These are phyloP conservation scores for Hepatocystis sp. DNA, from an alignment of 169 alveolate species.

Conservation along the genomic window DNA sequence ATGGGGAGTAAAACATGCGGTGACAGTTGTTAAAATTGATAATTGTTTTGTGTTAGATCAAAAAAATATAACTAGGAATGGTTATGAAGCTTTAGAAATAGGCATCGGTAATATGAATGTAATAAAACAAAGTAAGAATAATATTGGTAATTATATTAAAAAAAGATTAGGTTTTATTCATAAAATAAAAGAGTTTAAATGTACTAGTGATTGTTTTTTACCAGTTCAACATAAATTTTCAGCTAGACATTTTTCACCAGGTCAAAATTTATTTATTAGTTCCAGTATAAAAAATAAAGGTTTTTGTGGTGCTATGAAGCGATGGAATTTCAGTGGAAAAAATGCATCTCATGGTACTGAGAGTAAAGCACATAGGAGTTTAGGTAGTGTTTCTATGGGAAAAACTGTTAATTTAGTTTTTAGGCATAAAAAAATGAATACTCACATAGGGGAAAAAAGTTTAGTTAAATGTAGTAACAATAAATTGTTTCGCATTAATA, in stretches of 20 bases:
- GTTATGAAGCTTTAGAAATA: conserved; percentile 90
- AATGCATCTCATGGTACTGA: conserved; percentile 89
- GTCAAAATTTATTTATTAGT: conserved; percentile 90
- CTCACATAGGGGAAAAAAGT: conserved; percentile 91
- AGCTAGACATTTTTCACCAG: conserved; percentile 90
- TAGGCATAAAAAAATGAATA: conserved; percentile 90
- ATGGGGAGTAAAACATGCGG: conserved; percentile 91
- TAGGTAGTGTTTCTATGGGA: conserved; percentile 90
- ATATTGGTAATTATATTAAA: conserved; percentile 85
- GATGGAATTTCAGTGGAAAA: conserved; percentile 91
- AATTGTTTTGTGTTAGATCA: conserved; percentile 88
- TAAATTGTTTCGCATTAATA: conserved; percentile 87
- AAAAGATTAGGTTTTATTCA: conserved; percentile 86
- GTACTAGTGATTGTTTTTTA: conserved; percentile 89
- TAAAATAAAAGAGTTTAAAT: conserved; percentile 87
- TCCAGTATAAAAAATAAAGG: conserved; percentile 91
- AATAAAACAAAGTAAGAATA: conserved; percentile 83
- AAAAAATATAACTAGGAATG: conserved; percentile 86
- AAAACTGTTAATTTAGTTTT: conserved; percentile 88
- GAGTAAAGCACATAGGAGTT: conserved; percentile 89
- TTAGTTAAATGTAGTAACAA: conserved; percentile 85
- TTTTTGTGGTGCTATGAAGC: conserved; percentile 89
- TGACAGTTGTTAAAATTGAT: conserved; percentile 89
- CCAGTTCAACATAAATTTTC: conserved; percentile 90
- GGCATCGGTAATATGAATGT: conserved; percentile 88